Evolutionary conservation across 495 filamentous ascomycete species (phyloP).

Genomic region (Pyrenopolyporus hunteri): DNA sequence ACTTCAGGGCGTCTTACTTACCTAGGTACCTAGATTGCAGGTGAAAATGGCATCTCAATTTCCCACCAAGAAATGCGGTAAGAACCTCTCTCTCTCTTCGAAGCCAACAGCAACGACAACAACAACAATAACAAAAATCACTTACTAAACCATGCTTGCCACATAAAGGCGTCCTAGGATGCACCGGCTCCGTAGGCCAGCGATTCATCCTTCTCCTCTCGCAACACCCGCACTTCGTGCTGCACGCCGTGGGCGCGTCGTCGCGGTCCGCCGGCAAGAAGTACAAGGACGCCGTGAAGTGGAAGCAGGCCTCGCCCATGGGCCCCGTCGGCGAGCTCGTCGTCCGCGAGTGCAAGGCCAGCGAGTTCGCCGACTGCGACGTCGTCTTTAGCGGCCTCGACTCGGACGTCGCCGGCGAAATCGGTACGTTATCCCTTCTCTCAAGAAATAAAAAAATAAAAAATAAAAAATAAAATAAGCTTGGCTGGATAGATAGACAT

Average conservation of each 20-base stretch:
- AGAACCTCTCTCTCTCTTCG: constrained; percentile 13
- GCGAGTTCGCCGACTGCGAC: constrained; percentile 80
- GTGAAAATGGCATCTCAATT: constrained; percentile 51
- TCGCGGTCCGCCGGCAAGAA: constrained; percentile 78
- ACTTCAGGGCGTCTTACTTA: too few species aligned
- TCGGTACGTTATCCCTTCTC: constrained; percentile 69
- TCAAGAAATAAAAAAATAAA: too few species aligned
- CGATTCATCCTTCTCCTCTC: constrained; percentile 84
- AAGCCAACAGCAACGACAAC: not conserved
- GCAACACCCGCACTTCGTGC: constrained; percentile 75
- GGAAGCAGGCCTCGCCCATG: constrained; percentile 83
- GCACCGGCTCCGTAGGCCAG: constrained; percentile 85
- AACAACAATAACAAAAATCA: too few species aligned
- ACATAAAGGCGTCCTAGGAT: constrained; percentile 66
- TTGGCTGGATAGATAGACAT: too few species aligned
- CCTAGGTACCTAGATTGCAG: not conserved
- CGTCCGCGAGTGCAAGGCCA: constrained; percentile 75
- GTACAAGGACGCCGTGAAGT: constrained; percentile 81
- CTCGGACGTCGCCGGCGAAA: constrained; percentile 79
- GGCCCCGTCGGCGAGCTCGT: constrained; percentile 71
- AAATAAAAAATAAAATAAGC: too few species aligned
- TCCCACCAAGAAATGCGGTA: constrained; percentile 60
- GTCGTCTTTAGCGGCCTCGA: constrained; percentile 90
- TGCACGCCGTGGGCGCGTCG: constrained; percentile 81
- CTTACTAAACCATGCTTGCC: not conserved